phyloP scores from a whole-genome alignment of 371 early-diverging fungal genomes.

The Parasitella parasitica region DNA sequence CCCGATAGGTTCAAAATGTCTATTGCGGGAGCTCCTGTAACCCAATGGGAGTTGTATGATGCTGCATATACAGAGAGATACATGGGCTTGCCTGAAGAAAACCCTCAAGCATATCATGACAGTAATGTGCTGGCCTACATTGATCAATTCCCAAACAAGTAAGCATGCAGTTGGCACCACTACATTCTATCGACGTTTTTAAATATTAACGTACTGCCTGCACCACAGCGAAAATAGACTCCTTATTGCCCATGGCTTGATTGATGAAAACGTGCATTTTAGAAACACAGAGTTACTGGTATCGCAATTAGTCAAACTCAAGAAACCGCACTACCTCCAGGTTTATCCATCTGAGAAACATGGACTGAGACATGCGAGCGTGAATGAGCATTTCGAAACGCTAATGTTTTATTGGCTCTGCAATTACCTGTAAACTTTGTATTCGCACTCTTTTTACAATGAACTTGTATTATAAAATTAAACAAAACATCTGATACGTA shows the following conservation, averaged over 20 bases:
- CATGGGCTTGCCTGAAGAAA: constrained; percentile 62
- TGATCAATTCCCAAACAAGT: constrained; percentile 65
- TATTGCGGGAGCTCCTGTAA: constrained; percentile 81
- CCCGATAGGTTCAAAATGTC: constrained; percentile 67
- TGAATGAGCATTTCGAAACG: constrained; percentile 82
- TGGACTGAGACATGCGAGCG: constrained; percentile 67
- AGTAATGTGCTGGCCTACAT: constrained; percentile 58
- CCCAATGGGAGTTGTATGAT: constrained; percentile 74
- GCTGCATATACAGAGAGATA: constrained; percentile 82
- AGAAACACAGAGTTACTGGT: constrained; percentile 64
- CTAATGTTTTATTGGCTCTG: constrained; percentile 71
- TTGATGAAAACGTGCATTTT: constrained; percentile 86
- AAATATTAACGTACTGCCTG: too few relatives aligned
- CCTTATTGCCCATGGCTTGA: constrained; percentile 74
- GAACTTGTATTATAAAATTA: too few relatives aligned
- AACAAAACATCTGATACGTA: too few relatives aligned
- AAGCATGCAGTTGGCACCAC: too few relatives aligned
- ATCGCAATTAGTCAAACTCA: constrained; percentile 52
- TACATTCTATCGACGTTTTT: too few relatives aligned
- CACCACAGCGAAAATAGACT: constrained; percentile 70
- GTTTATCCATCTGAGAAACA: constrained; percentile 77
- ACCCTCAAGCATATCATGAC: constrained; percentile 49
- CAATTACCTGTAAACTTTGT: constrained; percentile 60
- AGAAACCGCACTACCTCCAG: constrained; percentile 67
- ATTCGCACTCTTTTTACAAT: too few relatives aligned